Base-by-base conservation (phyloP, 2,329 filamentous ascomycete genomes). In the Cordyceps javanica region DNA sequence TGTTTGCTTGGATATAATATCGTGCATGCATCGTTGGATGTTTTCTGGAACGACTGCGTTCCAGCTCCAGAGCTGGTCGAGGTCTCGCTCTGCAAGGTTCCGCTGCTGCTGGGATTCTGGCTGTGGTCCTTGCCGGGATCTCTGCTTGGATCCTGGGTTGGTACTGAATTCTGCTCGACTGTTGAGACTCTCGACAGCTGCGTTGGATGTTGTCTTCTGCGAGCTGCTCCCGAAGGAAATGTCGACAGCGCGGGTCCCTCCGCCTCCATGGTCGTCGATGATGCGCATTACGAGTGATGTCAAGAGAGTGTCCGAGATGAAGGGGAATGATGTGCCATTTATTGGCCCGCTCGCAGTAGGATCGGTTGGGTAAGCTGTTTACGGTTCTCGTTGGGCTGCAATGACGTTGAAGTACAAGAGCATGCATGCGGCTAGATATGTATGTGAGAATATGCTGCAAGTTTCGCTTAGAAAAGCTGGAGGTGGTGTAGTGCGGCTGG, bases 1-100 rank as follows among this genome's bases (percentile, higher is more conserved):
- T 13, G 73, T 73, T 52, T 71, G 70, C 13, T 73, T 69, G 10
- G 69, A 67, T 56, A 81, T 72, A 57, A 79, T 65, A 42, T 79
- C 74, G 60, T 80, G 78, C 69, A 79, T 77, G 60, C 75, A 77
- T 46, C 64, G 67, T 19, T 72, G 64, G 21, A 79, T 64, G 3
- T 70, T 69, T 0, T 72, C 68, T 1, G 76, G 74, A 2, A 79
- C 64, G 1, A 66, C 64, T 19, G 70, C 66, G 62, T 79, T 79
- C 77, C 77, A 79, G 21, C 62, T 60, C 75, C 76, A 78, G 50
- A 81, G 65, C 59, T 75, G 74, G 14, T 73, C 67, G 19, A 78
- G 63, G 59, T 80, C 74, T 25, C 70, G 66, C 30, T 62, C 36
- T 5, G 66, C 64, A 44, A 69, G 5, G 36, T 10, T 5, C 10